Percentiles rank a stretch among this genome's conserved stretches.
Evolutionary conservation across 2,329 filamentous ascomycete genomes (phyloP).

Genomic region (Verruconis gallopava): DNA sequence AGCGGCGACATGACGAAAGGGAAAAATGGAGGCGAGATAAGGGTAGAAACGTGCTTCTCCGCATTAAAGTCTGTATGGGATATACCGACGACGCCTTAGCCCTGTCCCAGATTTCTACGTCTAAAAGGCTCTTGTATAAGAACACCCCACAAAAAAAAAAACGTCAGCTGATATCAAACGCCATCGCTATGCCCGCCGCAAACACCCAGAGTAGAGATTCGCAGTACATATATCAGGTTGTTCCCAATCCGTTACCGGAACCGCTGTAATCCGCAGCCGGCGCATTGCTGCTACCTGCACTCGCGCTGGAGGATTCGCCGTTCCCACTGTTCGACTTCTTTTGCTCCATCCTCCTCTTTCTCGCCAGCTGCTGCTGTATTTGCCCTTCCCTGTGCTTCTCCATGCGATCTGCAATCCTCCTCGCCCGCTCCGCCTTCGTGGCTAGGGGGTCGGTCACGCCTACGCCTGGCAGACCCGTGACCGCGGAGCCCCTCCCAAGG

Average conservation of each 20-base stretch:
- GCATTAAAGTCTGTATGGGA: too few species aligned
- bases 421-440: background rate
- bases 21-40: too few species aligned
- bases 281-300: background rate
- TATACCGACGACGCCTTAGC: too few species aligned
- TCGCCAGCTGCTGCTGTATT: background rate
- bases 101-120: too few species aligned
- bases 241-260: background rate
- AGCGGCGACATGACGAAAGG: too few species aligned
- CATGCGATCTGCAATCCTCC: background rate
- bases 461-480: background rate
- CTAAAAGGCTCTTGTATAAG: too few species aligned
- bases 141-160: too few species aligned
- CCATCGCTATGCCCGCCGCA: slow-evolving; percentile 1
- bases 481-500: background rate
- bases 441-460: background rate
- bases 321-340: background rate
- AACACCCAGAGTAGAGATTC: background rate
- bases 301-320: background rate
- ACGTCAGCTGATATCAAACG: too few species aligned
- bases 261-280: background rate
- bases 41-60: too few species aligned
- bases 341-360: slow-evolving; percentile 2
- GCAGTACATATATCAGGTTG: background rate
- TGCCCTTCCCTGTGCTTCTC: background rate